Base-by-base conservation (phyloP, 805 yeast species). In the Brettanomyces naardenensis region DNA sequence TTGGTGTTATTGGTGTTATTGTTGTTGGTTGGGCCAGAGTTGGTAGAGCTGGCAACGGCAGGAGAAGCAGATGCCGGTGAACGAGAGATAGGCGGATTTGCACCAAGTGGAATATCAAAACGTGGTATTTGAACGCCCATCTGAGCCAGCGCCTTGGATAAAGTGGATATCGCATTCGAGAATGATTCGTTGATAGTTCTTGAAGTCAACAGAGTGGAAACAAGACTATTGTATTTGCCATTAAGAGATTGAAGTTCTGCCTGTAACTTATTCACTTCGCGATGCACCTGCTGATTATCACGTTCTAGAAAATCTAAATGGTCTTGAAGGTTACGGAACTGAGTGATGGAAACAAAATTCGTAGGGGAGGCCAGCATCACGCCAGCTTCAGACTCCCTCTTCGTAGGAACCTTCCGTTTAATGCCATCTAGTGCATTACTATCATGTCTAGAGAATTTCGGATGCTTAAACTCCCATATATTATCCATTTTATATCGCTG, bases 391-490 rank as follows among this genome's bases (percentile, higher is more conserved):
- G 29, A 10, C 11, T 53, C 58, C 35, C 48, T 55, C 22, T 54
- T 56, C 13, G 66, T 62, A 4, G 92, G 83, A 0, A 80, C 80
- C 56, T 89, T 89, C 33, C 97, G 65, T 52, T 85, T 86, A 54
- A 92, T 92, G 46, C 84, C 82, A 36, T 89, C 95, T 28, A 94
- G 67, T 9, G 86, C 77, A n/a, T 77, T 81, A 38, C 75, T 69
- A 53, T 86, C 86, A 58, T 84, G 80, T 25, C 75, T 73, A 46
- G 73, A 73, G 59, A 92, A 92, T 46, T 78, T 86, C 0, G 96
- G 95, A 58, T 92, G 97, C 54, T 79, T 78, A 65, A 92, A 90
- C 58, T 90, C 97, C 97, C 97, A 90, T 27, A 57, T 41, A 29
- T 53, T 51, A 13, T 33, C 36, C 18, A 33, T 18, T 58, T 80